phyloP scores from a whole-genome alignment of 441 rosid species.

The Populus trichocarpa region DNA sequence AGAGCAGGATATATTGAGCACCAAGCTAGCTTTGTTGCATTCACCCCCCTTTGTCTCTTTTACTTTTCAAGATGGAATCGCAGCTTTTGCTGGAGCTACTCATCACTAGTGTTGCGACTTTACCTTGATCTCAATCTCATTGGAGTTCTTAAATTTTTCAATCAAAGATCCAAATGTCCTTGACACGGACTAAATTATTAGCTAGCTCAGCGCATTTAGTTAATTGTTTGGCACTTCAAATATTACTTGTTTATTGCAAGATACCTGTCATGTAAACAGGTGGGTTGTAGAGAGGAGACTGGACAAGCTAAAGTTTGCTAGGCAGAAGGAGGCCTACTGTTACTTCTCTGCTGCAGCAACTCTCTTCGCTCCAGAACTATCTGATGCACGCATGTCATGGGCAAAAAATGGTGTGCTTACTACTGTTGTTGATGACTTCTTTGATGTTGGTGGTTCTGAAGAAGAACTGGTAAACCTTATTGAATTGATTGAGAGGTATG shows the following conservation, averaged over 20 bases:
- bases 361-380: conserved; percentile 51
- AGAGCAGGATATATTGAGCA: neutral
- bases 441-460: conserved; percentile 12
- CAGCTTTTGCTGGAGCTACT: neutral
- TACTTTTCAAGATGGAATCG: neutral
- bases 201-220: neutral
- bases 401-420: conserved; percentile 82
- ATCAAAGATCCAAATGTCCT: neutral
- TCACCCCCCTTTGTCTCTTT: neutral
- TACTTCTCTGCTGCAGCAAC: conserved; percentile 84
- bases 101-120: neutral
- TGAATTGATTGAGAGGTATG: conserved; percentile 44
- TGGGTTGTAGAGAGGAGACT: conserved; percentile 65
- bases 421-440: conserved; percentile 42
- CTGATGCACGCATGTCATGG: conserved; percentile 87
- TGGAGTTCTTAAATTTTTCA: neutral
- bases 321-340: conserved; percentile 77
- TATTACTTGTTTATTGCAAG: neutral
- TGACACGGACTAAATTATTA: neutral
- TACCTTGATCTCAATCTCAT: conserved; percentile 4
- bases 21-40: neutral
- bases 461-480: conserved; percentile 16
- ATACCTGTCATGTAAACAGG: conserved; percentile 32
- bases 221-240: neutral
- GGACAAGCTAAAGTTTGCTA: conserved; percentile 70